Percentiles rank a stretch among this genome's conserved stretches.
Conservation (phyloP, 257 asterid genomes). For the Scutellaria minor region DNA sequence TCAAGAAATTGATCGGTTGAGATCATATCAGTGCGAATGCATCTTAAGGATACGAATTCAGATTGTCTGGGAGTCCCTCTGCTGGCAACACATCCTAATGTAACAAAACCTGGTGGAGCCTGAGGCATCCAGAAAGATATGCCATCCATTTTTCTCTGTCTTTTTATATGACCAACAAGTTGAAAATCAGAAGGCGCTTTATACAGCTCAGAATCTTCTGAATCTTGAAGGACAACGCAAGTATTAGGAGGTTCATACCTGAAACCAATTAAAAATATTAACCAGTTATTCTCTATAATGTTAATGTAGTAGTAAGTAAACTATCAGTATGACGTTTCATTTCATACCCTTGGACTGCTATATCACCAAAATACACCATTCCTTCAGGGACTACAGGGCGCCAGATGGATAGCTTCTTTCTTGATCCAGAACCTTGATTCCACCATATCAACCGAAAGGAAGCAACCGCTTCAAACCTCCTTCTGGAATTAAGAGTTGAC, state of each 20-base stretch:
- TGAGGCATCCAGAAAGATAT: constrained; percentile 96
- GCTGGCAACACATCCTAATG: constrained; percentile 87
- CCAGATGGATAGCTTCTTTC: constrained; percentile 92
- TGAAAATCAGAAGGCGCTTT: constrained; percentile 81
- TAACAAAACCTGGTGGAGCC: constrained; percentile 94
- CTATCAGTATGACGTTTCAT: constrained; percentile 17
- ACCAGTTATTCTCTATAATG: constrained; percentile 10
- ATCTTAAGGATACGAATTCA: constrained; percentile 78
- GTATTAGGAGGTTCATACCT: constrained; percentile 92
- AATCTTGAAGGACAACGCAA: constrained; percentile 79
- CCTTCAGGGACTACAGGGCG: constrained; percentile 91
- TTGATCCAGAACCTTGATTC: constrained; percentile 93
- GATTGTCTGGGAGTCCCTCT: constrained; percentile 81
- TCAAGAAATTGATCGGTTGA: constrained; percentile 75
- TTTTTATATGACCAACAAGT: constrained; percentile 75
- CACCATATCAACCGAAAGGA: constrained; percentile 89
- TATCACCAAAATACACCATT: constrained; percentile 90
- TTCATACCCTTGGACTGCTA: constrained; percentile 85
- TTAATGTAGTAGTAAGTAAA: constrained; percentile 20
- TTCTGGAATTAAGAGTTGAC: constrained; percentile 65
- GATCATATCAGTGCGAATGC: constrained; percentile 88
- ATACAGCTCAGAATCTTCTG: constrained; percentile 66
- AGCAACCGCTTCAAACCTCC: constrained; percentile 83
- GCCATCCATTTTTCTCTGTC: constrained; percentile 63
- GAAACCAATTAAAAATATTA: constrained; percentile 37